Evolutionary conservation across 2,329 filamentous ascomycete species (phyloP).

Genomic region (Macrophomina pseudophaseolina): DNA sequence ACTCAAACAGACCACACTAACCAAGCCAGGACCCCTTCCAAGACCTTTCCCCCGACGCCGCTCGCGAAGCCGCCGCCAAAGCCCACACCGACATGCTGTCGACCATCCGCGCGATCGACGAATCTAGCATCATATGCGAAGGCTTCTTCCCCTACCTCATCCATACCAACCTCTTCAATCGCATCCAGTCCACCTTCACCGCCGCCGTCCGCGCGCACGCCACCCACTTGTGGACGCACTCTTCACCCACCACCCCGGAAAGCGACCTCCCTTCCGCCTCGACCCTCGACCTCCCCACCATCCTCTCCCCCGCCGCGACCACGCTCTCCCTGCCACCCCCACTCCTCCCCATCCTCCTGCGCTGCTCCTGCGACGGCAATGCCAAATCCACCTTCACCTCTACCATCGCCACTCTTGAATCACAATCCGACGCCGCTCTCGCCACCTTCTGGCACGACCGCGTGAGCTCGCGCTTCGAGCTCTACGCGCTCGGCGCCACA

Average conservation of each 20-base stretch:
- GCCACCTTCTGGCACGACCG: conserved; percentile 41
- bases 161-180: not conserved
- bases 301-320: not conserved
- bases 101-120: not conserved
- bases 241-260: not conserved
- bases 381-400: conserved; percentile 16
- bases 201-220: not conserved
- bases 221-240: not conserved
- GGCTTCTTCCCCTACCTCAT: conserved; percentile 24
- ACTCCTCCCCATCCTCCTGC: conserved; percentile 21
- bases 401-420: conserved; percentile 35
- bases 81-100: conserved; percentile 6
- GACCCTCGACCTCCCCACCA: conserved; percentile 1
- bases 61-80: conserved; percentile 12
- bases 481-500: conserved; percentile 36
- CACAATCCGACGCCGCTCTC: conserved; percentile 38
- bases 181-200: conserved; percentile 7
- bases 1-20: not conserved
- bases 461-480: conserved; percentile 34
- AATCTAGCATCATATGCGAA: conserved; percentile 6
- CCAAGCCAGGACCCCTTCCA: conserved; percentile 19
- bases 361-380: conserved; percentile 15
- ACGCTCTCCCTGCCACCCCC: not conserved
- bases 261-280: not conserved
- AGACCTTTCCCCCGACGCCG: conserved; percentile 18